Conservation (phyloP, 1,284 basidiomycete genomes). For the Porogramme epimiltina region DNA sequence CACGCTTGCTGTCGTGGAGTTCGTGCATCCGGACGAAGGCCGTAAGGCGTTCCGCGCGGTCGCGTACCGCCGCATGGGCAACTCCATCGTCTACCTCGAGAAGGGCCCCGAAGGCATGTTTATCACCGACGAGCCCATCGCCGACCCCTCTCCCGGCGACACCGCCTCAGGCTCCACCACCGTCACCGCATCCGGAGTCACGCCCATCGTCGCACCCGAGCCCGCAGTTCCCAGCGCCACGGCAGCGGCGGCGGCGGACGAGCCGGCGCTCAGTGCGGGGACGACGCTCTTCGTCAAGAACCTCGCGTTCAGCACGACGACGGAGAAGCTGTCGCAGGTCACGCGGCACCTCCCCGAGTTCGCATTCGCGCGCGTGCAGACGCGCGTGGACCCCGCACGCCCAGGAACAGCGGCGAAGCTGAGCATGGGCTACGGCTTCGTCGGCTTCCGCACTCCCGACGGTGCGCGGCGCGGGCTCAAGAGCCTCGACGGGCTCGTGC, state of each 20-base stretch:
- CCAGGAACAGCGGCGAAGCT: slow-evolving; percentile 54
- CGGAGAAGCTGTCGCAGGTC: slow-evolving; percentile 68
- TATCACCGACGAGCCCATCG: slow-evolving; percentile 26
- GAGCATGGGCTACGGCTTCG: slow-evolving; percentile 96
- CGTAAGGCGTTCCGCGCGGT: slow-evolving; percentile 79
- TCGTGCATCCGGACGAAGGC: slow-evolving; percentile 72
- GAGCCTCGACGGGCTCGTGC: slow-evolving; percentile 78
- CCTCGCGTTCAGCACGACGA: slow-evolving; percentile 87
- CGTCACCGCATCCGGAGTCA: slow-evolving; percentile 20
- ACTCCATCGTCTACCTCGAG: slow-evolving; percentile 91
- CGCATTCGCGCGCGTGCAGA: slow-evolving; percentile 89
- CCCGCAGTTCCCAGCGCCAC: slow-evolving; percentile 16
- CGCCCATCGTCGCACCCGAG: slow-evolving; percentile 16
- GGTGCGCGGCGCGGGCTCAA: slow-evolving; percentile 79
- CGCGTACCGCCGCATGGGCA: slow-evolving; percentile 88
- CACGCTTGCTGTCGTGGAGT: slow-evolving; percentile 94
- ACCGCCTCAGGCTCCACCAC: slow-evolving; percentile 18
- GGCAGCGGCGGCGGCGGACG: slow-evolving; percentile 36
- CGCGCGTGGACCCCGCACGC: slow-evolving; percentile 84
- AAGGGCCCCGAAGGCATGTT: slow-evolving; percentile 89
- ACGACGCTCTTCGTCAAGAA: slow-evolving; percentile 96
- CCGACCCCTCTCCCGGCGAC: slow-evolving; percentile 2
- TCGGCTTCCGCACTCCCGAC: slow-evolving; percentile 83
- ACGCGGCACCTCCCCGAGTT: slow-evolving; percentile 85
- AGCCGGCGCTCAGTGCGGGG: slow-evolving; percentile 58